Percentiles rank a stretch among this genome's conserved stretches.
These are phyloP conservation scores for Cryptococcus floricola DNA, from an alignment of 1,284 basidiomycete genomes.

Conservation along the genomic window DNA sequence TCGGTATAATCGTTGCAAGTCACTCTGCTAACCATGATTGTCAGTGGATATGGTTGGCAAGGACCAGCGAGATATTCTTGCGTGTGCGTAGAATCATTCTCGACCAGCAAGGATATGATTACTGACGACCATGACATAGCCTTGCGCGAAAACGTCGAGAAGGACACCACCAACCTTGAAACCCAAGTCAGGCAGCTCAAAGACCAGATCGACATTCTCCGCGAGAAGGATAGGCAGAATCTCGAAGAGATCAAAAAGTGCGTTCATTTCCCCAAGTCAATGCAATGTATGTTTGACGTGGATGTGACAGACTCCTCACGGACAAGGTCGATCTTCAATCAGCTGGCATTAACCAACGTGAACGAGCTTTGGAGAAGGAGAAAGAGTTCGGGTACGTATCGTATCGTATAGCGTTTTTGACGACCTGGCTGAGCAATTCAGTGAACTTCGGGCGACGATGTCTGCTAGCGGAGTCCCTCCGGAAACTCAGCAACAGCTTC, in stretches of 20 bases:
- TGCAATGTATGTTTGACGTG: background rate
- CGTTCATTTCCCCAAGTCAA: background rate
- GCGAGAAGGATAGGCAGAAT: conserved; percentile 84
- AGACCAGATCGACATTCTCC: conserved; percentile 65
- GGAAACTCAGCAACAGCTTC: conserved; percentile 70
- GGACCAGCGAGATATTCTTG: conserved; percentile 50
- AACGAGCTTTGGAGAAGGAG: conserved; percentile 68
- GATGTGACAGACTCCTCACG: conserved; percentile 57
- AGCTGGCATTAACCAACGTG: conserved; percentile 77
- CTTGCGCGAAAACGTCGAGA: conserved; percentile 79
- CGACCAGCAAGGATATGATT: background rate
- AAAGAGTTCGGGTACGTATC: conserved; percentile 37
- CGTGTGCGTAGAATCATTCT: conserved; percentile 9
- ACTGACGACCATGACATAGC: conserved; percentile 54
- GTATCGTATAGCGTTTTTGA: conserved; percentile 5
- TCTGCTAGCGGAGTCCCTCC: conserved; percentile 72
- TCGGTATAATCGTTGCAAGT: conserved; percentile 5
- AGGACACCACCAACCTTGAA: conserved; percentile 75
- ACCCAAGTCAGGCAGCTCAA: conserved; percentile 62
- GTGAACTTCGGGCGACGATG: conserved; percentile 68
- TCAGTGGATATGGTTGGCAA: conserved; percentile 49
- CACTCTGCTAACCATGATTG: background rate
- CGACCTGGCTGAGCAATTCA: conserved; percentile 30
- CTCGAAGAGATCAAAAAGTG: conserved; percentile 77
- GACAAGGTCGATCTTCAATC: conserved; percentile 89